Base-by-base conservation (phyloP, 1,284 basidiomycete species). In the Polyporus tsugae region DNA sequence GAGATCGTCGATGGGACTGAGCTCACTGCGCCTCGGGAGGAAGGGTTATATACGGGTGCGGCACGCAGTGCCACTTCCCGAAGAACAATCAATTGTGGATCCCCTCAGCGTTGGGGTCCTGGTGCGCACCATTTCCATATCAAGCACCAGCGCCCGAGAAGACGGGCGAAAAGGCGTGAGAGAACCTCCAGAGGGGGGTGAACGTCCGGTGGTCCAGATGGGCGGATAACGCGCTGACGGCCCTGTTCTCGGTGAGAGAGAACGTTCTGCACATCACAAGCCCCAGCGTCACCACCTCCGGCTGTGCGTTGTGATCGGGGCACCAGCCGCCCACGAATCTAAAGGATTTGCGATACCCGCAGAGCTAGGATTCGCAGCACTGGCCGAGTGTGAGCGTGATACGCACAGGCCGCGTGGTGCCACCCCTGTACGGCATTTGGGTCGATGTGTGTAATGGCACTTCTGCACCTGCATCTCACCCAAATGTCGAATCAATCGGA, bases 331-430 rank as follows among this genome's bases (percentile, higher is more conserved):
- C 64, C 36, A 41, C 60, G 41, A 55, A 46, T 42, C 22, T 22
- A 41, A 41, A 62, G 60, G 70, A 71, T 71, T 71, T 64, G 67
- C 67, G 66, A 44, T 61, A 62, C 53, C 58, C 63, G 13, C 57
- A 63, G 64, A 62, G 49, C 46, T 46, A 38, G 2, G 67, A 72
- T 70, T 69, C 60, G 49, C 71, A 60, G 42, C 60, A 44, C 57
- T 61, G 35, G 62, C 71, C 71, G 71, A 33, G 65, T 72, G 71
- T 9, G 71, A 72, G 67, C 71, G 71, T 13, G 52, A 35, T 33
- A 3, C 25, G 52, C 11, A 17, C 25, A 6, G 29, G 15, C 52
- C 52, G 13, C 52, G 52, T 55, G 29, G 52, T 29, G 11, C 6
- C 11, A 33, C 52, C 52, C 52, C 22, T 53, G 29, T 17, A 29